Evolutionary conservation across 169 alveolate species (phyloP), one percentile per base, ranked within the genome.

Genomic region (Plasmodium yoelii): DNA sequence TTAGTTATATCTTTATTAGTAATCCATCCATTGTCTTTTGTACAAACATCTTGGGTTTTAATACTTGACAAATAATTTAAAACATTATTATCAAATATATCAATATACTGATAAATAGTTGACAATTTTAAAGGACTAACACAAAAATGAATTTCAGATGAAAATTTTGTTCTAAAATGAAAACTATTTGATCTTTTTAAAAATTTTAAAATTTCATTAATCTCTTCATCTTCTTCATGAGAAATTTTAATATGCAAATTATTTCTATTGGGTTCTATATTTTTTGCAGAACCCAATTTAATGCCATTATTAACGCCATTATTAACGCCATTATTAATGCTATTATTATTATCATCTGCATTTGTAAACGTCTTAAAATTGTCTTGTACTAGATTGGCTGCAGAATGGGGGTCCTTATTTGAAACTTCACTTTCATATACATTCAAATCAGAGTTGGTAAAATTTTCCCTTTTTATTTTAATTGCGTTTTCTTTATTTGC

Each of bases 131-230:
- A 73, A 0, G 96, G 95, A 51, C 93, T 80, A 67, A 97, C 88
- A 2, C 95, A 93, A 9, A 96, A 87, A 59, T 92, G 84, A 19
- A 94, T 77, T 96, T 97, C 89, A 94, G 98, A 82, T 94, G 98
- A 61, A 97, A 95, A 24, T 98, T 98, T 92, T 96, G 98, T 74
- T 96, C 96, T 93, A 95, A 98, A 28, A 96, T 92, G 5, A 96
- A 94, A 90, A 93, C 96, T 75, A 94, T 64, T 73, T 91, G 94
- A 80, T 65, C 55, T 64, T 80, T 80, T 80, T 57, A 80, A 80
- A 80, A 80, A 80, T 26, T 55, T 46, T 4, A 93, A 59, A 7
- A 84, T 82, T 26, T 65, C 80, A 77, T 55, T 49, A 67, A 60
- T 64, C 34, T 70, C 75, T 57, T 73, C 84, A 67, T 71, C 63